Percentiles rank a stretch among this genome's conserved stretches.
Evolutionary conservation across 352 stramenopile genomes (phyloP).

Genomic region (Peronospora farinosa): DNA sequence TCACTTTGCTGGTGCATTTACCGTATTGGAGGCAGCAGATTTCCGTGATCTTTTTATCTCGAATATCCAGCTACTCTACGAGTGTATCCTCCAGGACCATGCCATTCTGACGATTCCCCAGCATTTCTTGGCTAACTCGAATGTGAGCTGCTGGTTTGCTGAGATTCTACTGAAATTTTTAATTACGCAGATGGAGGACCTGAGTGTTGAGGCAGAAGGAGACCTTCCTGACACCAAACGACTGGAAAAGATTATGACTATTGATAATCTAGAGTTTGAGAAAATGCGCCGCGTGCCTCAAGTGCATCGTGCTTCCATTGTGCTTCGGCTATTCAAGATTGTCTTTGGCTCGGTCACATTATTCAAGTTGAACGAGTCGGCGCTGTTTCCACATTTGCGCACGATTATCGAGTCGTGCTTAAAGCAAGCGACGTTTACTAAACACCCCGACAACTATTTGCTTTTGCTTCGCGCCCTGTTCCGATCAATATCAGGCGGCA

Average conservation of each 20-base stretch:
- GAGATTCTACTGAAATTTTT: conserved; percentile 93
- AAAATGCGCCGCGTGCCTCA: conserved; percentile 65
- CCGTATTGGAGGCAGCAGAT: conserved; percentile 91
- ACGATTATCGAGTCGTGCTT: conserved; percentile 92
- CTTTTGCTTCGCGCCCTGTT: conserved; percentile 92
- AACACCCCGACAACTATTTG: conserved; percentile 92
- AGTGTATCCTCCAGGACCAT: conserved; percentile 91
- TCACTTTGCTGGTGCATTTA: conserved; percentile 95
- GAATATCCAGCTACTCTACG: conserved; percentile 88
- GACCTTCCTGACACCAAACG: conserved; percentile 75
- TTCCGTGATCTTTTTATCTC: conserved; percentile 88
- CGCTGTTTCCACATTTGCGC: conserved; percentile 90
- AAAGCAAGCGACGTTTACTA: conserved; percentile 85
- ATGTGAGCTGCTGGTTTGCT: conserved; percentile 91
- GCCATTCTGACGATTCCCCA: conserved; percentile 91
- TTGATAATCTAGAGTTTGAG: conserved; percentile 71
- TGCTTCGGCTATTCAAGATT: conserved; percentile 92
- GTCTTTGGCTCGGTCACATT: conserved; percentile 93
- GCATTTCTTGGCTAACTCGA: conserved; percentile 91
- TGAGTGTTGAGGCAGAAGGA: conserved; percentile 79
- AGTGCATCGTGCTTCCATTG: conserved; percentile 75
- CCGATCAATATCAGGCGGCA: conserved; percentile 93
- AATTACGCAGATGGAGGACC: conserved; percentile 89
- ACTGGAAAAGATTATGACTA: conserved; percentile 65
- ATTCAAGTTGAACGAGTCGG: conserved; percentile 94